Conservation (phyloP, 2,329 filamentous ascomycete species). For the Lithohypha guttulata region DNA sequence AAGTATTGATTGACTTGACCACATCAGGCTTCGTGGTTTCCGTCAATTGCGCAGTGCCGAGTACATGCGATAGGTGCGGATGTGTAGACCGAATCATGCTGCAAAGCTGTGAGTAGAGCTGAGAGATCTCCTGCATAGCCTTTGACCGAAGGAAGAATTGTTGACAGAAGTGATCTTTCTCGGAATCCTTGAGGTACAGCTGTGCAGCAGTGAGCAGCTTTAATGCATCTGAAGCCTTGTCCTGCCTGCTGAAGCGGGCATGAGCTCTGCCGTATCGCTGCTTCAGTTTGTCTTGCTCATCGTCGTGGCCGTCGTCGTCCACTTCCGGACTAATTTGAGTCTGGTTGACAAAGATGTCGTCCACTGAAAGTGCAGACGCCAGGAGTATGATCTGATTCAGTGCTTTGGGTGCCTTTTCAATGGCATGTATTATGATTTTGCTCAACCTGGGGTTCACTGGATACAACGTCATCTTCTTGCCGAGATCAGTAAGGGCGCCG, state of each 20-base stretch:
- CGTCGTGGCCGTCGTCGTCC: constrained; percentile 61
- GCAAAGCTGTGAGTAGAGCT: constrained; percentile 72
- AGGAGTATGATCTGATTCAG: constrained; percentile 77
- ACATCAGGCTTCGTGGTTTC: constrained; percentile 54
- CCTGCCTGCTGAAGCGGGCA: constrained; percentile 65
- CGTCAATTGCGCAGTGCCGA: constrained; percentile 53
- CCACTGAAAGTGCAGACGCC: constrained; percentile 77
- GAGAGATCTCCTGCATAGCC: constrained; percentile 72
- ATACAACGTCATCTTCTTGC: constrained; percentile 74
- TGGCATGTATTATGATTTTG: constrained; percentile 80
- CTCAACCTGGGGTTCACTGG: constrained; percentile 84
- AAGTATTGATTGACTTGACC: constrained; percentile 74
- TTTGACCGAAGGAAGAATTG: constrained; percentile 80
- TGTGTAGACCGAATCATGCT: constrained; percentile 63
- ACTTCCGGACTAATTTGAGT: constrained; percentile 51
- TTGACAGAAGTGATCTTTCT: constrained; percentile 62
- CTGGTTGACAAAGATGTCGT: constrained; percentile 77
- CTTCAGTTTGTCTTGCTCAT: constrained; percentile 54
- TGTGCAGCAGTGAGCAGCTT: constrained; percentile 83
- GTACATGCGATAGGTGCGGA: constrained; percentile 45
- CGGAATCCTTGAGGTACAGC: constrained; percentile 59
- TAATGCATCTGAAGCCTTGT: constrained; percentile 75
- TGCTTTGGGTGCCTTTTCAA: constrained; percentile 62
- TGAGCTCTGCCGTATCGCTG: constrained; percentile 62
- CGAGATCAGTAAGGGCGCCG: constrained; percentile 68